A percentile compares a stretch with the other conserved stretches of the same genome.
phyloP scores from a whole-genome alignment of 305 asterid species.

The Fraxinus ornus region DNA sequence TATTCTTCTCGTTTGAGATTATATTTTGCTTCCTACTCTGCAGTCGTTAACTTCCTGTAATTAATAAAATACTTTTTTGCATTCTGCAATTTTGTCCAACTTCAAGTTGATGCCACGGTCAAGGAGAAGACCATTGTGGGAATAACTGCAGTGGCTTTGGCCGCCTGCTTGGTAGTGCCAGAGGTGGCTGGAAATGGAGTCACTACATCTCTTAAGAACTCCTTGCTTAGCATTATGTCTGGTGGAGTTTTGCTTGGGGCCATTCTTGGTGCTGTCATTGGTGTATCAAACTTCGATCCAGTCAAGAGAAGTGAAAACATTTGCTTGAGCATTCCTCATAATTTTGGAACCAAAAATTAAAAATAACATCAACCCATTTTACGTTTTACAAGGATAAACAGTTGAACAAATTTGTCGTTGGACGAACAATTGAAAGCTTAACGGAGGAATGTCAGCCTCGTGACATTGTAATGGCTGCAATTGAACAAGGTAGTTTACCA shows the following conservation, averaged over 20 bases:
- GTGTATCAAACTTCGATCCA: background rate
- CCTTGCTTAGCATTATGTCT: background rate
- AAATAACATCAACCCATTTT: background rate
- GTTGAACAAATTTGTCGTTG: background rate
- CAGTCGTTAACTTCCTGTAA: too few relatives aligned
- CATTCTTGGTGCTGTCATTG: background rate
- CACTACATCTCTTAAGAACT: background rate
- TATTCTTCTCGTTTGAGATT: too few relatives aligned
- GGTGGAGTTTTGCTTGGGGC: background rate
- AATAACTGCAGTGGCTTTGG: constrained; percentile 34
- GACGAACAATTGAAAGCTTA: background rate
- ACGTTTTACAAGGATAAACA: background rate
- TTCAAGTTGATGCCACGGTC: background rate
- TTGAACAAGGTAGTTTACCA: background rate
- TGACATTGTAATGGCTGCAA: background rate
- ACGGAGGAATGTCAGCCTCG: background rate
- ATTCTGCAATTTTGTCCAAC: background rate
- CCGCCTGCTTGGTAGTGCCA: background rate
- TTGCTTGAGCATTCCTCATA: background rate
- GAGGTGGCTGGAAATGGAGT: background rate
- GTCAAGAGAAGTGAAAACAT: background rate
- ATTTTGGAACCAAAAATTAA: background rate
- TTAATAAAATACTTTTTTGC: too few relatives aligned
- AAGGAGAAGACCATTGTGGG: constrained; percentile 27
- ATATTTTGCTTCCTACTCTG: too few relatives aligned